Conservation (phyloP, 2,329 filamentous ascomycete species). For the Zarea fungicola region DNA sequence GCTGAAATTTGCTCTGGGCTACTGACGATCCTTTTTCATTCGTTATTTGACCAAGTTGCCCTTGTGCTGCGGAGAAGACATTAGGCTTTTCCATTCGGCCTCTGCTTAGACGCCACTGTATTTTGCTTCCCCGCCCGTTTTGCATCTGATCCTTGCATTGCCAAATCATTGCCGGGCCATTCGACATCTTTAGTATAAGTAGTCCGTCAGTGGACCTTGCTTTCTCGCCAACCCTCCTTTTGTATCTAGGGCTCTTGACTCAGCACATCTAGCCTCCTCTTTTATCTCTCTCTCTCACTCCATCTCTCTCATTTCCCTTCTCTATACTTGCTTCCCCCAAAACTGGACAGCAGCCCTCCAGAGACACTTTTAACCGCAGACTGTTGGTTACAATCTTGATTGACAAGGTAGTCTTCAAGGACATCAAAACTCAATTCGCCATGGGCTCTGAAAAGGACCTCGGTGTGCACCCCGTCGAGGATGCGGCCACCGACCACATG, state of each 20-base stretch:
- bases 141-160: background rate
- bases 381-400: too few species aligned
- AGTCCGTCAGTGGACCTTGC: constrained; percentile 4
- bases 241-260: background rate
- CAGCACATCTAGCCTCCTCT: background rate
- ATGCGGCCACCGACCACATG: constrained; percentile 10
- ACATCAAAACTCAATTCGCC: background rate
- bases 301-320: too few species aligned
- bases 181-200: background rate
- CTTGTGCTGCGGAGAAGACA: background rate
- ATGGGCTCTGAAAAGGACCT: constrained; percentile 17
- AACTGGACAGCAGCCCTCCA: too few species aligned
- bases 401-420: too few species aligned
- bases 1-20: constrained; percentile 10
- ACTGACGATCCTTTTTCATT: constrained; percentile 5
- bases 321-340: too few species aligned
- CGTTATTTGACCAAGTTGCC: background rate
- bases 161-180: background rate
- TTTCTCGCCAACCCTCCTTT: background rate
- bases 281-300: too few species aligned
- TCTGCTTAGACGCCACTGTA: background rate
- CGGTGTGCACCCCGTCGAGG: constrained; percentile 10
- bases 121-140: background rate
- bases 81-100: background rate
- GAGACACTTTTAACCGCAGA: too few species aligned